A percentile compares a stretch with the other conserved stretches of the same genome.
Conservation (phyloP, 441 rosid species). For the Manihot esculenta region DNA sequence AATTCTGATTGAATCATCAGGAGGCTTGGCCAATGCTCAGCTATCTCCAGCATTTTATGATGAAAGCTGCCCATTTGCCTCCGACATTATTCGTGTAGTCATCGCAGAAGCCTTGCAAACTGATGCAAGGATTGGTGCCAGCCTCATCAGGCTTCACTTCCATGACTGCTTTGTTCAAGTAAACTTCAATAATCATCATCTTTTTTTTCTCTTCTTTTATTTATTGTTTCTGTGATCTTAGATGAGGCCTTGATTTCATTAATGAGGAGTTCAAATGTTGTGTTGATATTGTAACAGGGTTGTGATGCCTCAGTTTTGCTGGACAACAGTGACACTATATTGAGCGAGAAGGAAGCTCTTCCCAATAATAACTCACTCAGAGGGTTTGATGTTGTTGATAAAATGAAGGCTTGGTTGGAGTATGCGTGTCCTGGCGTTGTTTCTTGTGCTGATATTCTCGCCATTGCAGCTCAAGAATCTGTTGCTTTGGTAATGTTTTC, state of each 20-base stretch:
- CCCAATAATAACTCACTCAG: conserved; percentile 43
- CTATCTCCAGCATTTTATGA: too few species aligned
- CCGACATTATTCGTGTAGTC: too few species aligned
- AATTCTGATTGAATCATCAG: background rate
- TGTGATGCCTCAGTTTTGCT: conserved; percentile 71
- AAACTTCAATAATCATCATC: too few species aligned
- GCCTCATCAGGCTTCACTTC: conserved; percentile 54
- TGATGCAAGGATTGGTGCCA: too few species aligned
- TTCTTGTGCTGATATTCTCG: conserved; percentile 74
- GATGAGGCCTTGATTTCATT: too few species aligned
- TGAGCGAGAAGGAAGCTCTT: conserved; percentile 45
- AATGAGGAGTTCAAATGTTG: too few species aligned
- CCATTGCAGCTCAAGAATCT: conserved; percentile 63
- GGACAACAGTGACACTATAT: conserved; percentile 44
- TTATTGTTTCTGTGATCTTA: too few species aligned
- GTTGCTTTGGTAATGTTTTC: conserved; percentile 44
- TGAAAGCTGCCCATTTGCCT: too few species aligned
- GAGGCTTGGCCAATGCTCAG: too few species aligned
- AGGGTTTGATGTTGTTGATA: conserved; percentile 65
- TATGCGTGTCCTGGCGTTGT: conserved; percentile 59
- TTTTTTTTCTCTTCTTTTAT: too few species aligned
- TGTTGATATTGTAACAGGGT: too few species aligned
- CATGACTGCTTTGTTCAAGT: conserved; percentile 19
- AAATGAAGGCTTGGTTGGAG: conserved; percentile 58
- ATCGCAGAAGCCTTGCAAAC: too few species aligned